Evolutionary conservation across 1,284 basidiomycete species (phyloP).

Genomic region (Salmacisia buchloeana): DNA sequence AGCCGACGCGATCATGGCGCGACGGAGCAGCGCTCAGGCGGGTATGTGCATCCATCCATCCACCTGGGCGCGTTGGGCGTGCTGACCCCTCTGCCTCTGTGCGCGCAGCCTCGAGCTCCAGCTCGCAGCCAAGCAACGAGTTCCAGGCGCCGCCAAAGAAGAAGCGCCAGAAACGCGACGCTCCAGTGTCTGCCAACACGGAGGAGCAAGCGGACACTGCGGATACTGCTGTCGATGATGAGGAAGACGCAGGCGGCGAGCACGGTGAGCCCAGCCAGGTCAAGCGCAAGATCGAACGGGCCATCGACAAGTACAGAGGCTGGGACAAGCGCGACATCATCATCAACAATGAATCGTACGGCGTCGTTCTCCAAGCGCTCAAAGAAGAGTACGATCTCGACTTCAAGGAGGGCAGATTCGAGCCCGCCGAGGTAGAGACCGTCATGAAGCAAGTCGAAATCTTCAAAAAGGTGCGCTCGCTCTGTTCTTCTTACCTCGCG

Average conservation of each 20-base stretch:
- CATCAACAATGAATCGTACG: slow-evolving; percentile 1
- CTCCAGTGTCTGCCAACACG: neutral
- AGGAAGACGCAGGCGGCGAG: neutral
- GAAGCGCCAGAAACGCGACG: neutral
- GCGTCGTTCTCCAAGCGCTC: neutral
- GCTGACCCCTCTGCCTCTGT: too few relatives aligned
- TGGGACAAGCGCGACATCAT: neutral
- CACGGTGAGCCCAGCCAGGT: neutral
- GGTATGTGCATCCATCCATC: too few relatives aligned
- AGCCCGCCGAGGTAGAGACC: neutral
- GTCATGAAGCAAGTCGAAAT: neutral
- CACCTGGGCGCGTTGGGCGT: too few relatives aligned
- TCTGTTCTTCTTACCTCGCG: neutral
- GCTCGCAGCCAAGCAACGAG: neutral
- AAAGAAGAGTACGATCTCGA: neutral
- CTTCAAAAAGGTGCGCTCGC: neutral
- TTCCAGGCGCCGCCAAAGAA: too few relatives aligned
- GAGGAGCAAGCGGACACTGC: neutral
- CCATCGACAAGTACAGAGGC: neutral
- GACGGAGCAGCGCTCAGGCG: too few relatives aligned
- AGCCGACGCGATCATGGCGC: too few relatives aligned
- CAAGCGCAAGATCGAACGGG: neutral
- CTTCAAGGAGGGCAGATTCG: neutral
- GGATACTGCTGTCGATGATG: neutral
- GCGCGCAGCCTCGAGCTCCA: too few relatives aligned